Conservation (phyloP, 2,329 filamentous ascomycete species). For the Talaromyces sp. region DNA sequence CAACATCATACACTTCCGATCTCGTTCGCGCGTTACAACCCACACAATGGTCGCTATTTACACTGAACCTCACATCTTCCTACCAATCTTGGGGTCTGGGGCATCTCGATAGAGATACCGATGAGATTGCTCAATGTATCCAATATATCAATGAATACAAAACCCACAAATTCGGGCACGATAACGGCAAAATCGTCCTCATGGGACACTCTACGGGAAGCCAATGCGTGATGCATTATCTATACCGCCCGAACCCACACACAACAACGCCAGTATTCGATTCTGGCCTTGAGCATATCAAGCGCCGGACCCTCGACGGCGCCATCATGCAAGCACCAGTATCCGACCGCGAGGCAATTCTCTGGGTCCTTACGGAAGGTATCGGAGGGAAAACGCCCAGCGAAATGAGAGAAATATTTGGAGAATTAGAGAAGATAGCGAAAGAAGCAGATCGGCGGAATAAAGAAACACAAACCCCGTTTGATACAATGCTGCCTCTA, state of each 20-base stretch:
- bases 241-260: conserved; percentile 34
- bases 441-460: conserved; percentile 1
- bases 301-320: conserved; percentile 57
- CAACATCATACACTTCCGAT: conserved; percentile 53
- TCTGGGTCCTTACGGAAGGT: conserved; percentile 35
- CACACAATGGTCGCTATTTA: conserved; percentile 38
- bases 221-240: conserved; percentile 59
- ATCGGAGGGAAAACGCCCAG: conserved; percentile 21
- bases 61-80: conserved; percentile 43
- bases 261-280: conserved; percentile 20
- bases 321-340: conserved; percentile 70
- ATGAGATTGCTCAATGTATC: conserved; percentile 15
- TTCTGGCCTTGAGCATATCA: conserved; percentile 27
- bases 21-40: conserved; percentile 42
- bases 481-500: conserved; percentile 22
- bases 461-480: not conserved
- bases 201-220: conserved; percentile 62
- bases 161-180: conserved; percentile 22
- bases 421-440: conserved; percentile 36
- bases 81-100: conserved; percentile 14
- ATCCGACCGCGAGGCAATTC: conserved; percentile 65
- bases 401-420: conserved; percentile 43
- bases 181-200: conserved; percentile 50
- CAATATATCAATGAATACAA: conserved; percentile 16
- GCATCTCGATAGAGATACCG: conserved; percentile 11